Percentiles rank a stretch among this genome's conserved stretches.
Conservation (phyloP, 768 basidiomycete genomes). For the Nevesoporus exiguus region DNA sequence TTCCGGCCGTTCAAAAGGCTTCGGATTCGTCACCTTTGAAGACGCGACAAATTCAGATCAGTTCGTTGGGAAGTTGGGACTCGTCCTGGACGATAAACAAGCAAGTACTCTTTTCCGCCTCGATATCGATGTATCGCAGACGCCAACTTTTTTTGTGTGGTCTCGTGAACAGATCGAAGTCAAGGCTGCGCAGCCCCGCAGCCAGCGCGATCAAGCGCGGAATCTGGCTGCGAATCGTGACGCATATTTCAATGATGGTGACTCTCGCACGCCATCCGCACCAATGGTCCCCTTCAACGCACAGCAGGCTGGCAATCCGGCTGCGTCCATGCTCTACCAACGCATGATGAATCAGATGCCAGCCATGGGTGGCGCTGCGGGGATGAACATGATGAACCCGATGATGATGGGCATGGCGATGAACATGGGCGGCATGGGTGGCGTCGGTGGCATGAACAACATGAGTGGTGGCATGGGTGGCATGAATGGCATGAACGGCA, state of each 20-base stretch:
- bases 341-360: conserved; percentile 39
- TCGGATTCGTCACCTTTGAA: conserved; percentile 82
- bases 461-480: conserved; percentile 20
- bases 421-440: conserved; percentile 42
- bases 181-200: conserved; percentile 74
- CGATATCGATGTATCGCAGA: not conserved
- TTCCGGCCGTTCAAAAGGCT: conserved; percentile 72
- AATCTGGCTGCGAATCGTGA: conserved; percentile 26
- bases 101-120: conserved; percentile 36
- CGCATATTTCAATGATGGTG: conserved; percentile 34
- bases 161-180: conserved; percentile 67
- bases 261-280: conserved; percentile 34
- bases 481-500: conserved; percentile 22
- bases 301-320: conserved; percentile 37
- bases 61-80: conserved; percentile 62
- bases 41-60: conserved; percentile 60
- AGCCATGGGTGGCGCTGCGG: conserved; percentile 43
- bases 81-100: conserved; percentile 74
- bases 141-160: too few species aligned
- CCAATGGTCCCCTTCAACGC: conserved; percentile 31
- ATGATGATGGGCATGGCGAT: conserved; percentile 47
- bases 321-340: conserved; percentile 33
- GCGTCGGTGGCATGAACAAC: conserved; percentile 34
- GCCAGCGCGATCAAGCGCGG: conserved; percentile 54
- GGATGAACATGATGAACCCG: conserved; percentile 51